Evolutionary conservation across 139 green algal species (phyloP).

Genomic region (Nannochloris sp.): DNA sequence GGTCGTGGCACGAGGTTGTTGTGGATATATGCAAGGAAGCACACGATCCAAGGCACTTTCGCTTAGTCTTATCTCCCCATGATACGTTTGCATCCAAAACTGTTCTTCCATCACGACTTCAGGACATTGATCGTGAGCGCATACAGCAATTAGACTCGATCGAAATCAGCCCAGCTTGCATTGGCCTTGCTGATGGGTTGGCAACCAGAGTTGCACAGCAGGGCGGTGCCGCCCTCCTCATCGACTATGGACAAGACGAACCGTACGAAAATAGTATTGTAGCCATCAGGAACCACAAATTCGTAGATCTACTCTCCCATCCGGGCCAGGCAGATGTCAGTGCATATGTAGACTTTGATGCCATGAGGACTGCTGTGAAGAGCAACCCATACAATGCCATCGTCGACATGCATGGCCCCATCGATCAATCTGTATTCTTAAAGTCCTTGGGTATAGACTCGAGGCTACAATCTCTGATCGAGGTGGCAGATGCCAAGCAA

Average conservation of each 20-base stretch:
- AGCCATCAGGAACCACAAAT: slow-evolving; percentile 49
- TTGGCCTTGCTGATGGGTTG: slow-evolving; percentile 57
- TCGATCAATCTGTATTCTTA: slow-evolving; percentile 67
- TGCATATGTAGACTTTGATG: slow-evolving; percentile 86
- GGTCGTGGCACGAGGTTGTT: slow-evolving; percentile 72
- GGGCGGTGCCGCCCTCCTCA: slow-evolving; percentile 77
- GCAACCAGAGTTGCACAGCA: slow-evolving; percentile 50
- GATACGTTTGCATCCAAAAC: slow-evolving; percentile 50
- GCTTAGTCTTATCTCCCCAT: slow-evolving; percentile 68
- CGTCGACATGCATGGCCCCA: slow-evolving; percentile 43
- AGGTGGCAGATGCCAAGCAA: slow-evolving; percentile 19
- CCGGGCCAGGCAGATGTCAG: slow-evolving; percentile 81
- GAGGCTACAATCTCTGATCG: slow-evolving; percentile 38
- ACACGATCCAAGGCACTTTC: slow-evolving; percentile 39
- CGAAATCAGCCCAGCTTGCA: slow-evolving; percentile 53
- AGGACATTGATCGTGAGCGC: slow-evolving; percentile 25
- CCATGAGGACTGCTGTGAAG: slow-evolving; percentile 35
- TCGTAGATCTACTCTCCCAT: slow-evolving; percentile 51
- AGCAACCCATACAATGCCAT: neutral
- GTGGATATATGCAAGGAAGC: slow-evolving; percentile 53
- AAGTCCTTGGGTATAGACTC: slow-evolving; percentile 56
- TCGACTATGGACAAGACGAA: slow-evolving; percentile 87
- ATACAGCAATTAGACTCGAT: slow-evolving; percentile 23
- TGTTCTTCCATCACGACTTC: slow-evolving; percentile 60
- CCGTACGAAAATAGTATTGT: slow-evolving; percentile 67